phyloP scores from a whole-genome alignment of 805 yeast species.

The Kluyveromyces wickerhamii region DNA sequence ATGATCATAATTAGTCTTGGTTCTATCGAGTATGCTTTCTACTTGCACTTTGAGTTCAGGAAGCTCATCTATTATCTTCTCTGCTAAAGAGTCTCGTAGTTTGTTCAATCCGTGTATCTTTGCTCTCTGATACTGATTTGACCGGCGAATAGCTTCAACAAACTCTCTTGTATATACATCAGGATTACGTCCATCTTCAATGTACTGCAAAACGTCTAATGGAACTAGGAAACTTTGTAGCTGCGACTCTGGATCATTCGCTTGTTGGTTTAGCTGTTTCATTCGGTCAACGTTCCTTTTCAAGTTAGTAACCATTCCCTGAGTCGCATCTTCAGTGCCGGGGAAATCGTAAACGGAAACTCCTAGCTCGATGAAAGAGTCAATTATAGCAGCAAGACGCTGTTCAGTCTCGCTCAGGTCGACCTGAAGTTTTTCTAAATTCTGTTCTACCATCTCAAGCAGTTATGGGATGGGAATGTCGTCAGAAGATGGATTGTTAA shows the following conservation, averaged over 20 bases:
- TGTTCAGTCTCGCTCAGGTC: conserved; percentile 26
- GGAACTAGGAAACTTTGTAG: conserved; percentile 50
- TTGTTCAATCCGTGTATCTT: conserved; percentile 62
- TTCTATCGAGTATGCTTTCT: conserved; percentile 44
- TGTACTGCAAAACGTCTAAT: conserved; percentile 78
- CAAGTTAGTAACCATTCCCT: conserved; percentile 37
- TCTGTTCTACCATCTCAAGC: conserved; percentile 3
- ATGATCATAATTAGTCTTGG: too few species aligned
- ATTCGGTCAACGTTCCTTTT: conserved; percentile 38
- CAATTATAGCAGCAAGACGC: conserved; percentile 47
- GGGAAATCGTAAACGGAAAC: conserved; percentile 90
- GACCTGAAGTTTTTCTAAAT: conserved; percentile 16
- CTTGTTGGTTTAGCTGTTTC: conserved; percentile 25
- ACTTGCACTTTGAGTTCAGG: conserved; percentile 63
- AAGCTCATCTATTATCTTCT: conserved; percentile 63
- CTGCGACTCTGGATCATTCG: conserved; percentile 26
- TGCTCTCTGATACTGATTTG: conserved; percentile 83
- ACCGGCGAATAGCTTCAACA: conserved; percentile 84
- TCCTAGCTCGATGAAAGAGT: conserved; percentile 81
- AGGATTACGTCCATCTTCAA: conserved; percentile 95
- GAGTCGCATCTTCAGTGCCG: conserved; percentile 74
- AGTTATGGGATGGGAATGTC: background rate
- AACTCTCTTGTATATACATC: conserved; percentile 96
- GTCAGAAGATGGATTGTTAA: background rate
- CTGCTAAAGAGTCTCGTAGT: conserved; percentile 59